Base-by-base conservation (phyloP, 2,329 filamentous ascomycete species). In the Alternaria ethzedia region DNA sequence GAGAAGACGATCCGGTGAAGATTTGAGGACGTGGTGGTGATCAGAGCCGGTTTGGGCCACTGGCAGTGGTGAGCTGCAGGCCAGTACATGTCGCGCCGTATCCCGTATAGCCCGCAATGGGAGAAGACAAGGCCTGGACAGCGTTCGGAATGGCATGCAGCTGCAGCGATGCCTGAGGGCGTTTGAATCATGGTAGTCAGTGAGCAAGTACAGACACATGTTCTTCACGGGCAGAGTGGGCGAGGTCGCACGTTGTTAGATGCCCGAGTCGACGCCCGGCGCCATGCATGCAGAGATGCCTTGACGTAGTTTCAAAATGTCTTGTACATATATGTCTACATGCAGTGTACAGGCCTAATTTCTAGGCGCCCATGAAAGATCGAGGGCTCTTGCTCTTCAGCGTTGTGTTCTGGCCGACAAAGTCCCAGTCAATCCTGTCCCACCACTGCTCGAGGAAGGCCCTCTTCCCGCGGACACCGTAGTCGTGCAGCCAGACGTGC, bases 401-500 rank as follows among this genome's bases (percentile, higher is more conserved):
- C 9, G 64, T 68, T n/a, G 59, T 64, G 44, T 66, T 64, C 61
- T 76, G 69, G 57, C 76, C 69, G 54, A 97, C 94, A 65, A 86
- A 84, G 54, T 89, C 83, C 96, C 96, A 99, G 82, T 99, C 89
- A 70, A 99, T 90, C 57, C 84, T 85, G 54, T 92, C 82, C 96
- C 96, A 99, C 95, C 95, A 98, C 45, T 86, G 85, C 77, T 91
- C 87, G 57, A 94, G 85, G 79, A 88, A 99, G 56, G 84, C 82
- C 57, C 85, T 84, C 88, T 97, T 99, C 54, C 93, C 93, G 47
- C 84, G 85, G 59, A 90, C 80, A 6, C 90, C 90, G 80, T 92
- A 97, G 79, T 98, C 94, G 59, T 88, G 87, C 79, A 98, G 83
- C 88, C 92, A 99, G 9, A 91, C 90, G 82, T 98, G 96, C 84